Conservation (phyloP, 2,329 filamentous ascomycete genomes). For the Alternaria conjuncta region DNA sequence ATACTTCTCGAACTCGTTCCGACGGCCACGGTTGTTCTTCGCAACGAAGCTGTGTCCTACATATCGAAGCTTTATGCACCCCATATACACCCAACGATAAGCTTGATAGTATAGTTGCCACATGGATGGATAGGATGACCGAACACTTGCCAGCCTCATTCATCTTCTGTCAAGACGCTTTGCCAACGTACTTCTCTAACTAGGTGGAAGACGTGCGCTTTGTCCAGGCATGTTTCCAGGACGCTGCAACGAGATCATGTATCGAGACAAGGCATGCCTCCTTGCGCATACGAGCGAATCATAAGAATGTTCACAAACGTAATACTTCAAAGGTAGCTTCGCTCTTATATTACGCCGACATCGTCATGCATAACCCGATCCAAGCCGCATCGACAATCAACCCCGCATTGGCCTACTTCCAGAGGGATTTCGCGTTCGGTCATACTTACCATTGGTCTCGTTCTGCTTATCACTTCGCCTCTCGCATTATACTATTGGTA, state of each 20-base stretch:
- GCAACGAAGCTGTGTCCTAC: slow-evolving; percentile 33
- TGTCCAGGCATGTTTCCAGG: slow-evolving; percentile 26
- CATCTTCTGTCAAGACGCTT: slow-evolving; percentile 34
- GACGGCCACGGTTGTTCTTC: slow-evolving; percentile 33
- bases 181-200: slow-evolving; percentile 35
- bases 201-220: slow-evolving; percentile 40
- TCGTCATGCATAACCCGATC: slow-evolving; percentile 16
- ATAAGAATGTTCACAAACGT: not conserved
- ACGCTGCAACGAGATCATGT: not conserved
- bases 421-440: not conserved
- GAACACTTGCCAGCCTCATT: slow-evolving; percentile 18
- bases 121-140: slow-evolving; percentile 8
- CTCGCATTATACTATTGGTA: slow-evolving; percentile 1
- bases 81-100: slow-evolving; percentile 37
- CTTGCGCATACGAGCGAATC: not conserved
- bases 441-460: slow-evolving; percentile 1
- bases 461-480: slow-evolving; percentile 15
- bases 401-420: slow-evolving; percentile 18
- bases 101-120: slow-evolving; percentile 25
- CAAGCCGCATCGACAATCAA: slow-evolving; percentile 13
- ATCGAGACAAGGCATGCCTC: not conserved
- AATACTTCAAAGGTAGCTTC: not conserved
- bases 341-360: not conserved
- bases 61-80: slow-evolving; percentile 38
- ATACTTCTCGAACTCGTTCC: slow-evolving; percentile 28